Conservation (phyloP, 176 grass and related monocot genomes). For the Alopecurus myosuroides region DNA sequence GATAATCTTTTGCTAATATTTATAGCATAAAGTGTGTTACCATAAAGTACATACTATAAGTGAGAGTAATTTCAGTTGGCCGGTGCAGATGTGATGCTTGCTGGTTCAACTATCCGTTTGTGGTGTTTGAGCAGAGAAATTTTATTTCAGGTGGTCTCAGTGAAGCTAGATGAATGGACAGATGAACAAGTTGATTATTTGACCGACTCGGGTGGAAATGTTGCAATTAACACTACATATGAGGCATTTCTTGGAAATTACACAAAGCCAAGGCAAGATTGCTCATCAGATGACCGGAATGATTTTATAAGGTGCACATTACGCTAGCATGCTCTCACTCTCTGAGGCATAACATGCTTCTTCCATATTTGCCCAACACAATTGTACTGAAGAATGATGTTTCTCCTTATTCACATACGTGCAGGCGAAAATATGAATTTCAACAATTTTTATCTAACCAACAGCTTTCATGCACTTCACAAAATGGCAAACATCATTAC, state of each 20-base stretch:
- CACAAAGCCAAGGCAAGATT: slow-evolving; percentile 72
- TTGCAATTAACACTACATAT: slow-evolving; percentile 64
- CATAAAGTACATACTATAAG: neutral
- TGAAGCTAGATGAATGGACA: slow-evolving; percentile 93
- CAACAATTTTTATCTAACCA: slow-evolving; percentile 71
- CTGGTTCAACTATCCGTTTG: slow-evolving; percentile 3
- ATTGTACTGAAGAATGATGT: neutral
- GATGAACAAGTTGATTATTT: slow-evolving; percentile 84
- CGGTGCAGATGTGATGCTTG: neutral
- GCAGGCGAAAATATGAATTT: slow-evolving; percentile 87
- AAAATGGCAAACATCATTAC: slow-evolving; percentile 34
- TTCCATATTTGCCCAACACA: neutral
- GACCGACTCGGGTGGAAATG: slow-evolving; percentile 67
- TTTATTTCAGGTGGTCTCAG: slow-evolving; percentile 67
- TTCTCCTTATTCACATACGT: slow-evolving; percentile 2
- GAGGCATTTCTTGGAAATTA: slow-evolving; percentile 74
- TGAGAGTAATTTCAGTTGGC: neutral
- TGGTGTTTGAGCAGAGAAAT: slow-evolving; percentile 6
- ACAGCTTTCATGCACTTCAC: slow-evolving; percentile 32
- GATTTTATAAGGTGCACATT: slow-evolving; percentile 71
- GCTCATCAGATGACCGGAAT: slow-evolving; percentile 58
- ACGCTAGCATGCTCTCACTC: neutral
- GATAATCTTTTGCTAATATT: neutral
- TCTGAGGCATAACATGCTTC: neutral
- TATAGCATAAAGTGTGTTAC: neutral